phyloP scores from a whole-genome alignment of 75 land plant genomes.

The Sequoia sempervirens region DNA sequence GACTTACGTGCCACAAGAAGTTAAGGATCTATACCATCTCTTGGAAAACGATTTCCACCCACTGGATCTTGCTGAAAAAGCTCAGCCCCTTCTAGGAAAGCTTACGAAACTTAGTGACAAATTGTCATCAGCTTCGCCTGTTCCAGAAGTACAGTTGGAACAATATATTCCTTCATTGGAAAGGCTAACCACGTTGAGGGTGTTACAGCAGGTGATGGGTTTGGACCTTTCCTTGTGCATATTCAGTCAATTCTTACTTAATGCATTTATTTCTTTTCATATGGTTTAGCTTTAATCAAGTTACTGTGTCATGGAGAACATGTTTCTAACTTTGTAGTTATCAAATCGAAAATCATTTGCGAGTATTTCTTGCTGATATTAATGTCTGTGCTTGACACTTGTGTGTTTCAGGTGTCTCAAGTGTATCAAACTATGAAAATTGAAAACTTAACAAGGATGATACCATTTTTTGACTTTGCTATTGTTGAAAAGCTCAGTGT shows the following conservation, averaged over 20 bases:
- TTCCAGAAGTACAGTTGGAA: constrained; percentile 84
- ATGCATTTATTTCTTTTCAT: not conserved
- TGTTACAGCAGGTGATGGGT: constrained; percentile 78
- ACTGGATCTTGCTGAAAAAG: constrained; percentile 73
- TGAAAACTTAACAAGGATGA: constrained; percentile 54
- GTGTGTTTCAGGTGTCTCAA: constrained; percentile 71
- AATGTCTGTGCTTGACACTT: not conserved
- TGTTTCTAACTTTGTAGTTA: not conserved
- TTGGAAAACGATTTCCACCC: constrained; percentile 87
- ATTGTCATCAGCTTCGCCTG: constrained; percentile 76
- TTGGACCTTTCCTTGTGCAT: not conserved
- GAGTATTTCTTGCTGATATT: not conserved
- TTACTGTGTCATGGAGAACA: not conserved
- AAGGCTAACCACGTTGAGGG: constrained; percentile 73
- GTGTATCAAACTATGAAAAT: constrained; percentile 88
- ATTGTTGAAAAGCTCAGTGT: constrained; percentile 76
- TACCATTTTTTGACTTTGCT: constrained; percentile 78
- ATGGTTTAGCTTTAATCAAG: not conserved
- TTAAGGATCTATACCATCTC: constrained; percentile 74
- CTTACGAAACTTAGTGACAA: constrained; percentile 76
- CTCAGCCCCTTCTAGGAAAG: constrained; percentile 63
- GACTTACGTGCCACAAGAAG: constrained; percentile 81
- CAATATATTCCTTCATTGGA: constrained; percentile 80
- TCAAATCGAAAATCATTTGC: not conserved
- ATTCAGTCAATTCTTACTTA: not conserved